phyloP scores from a whole-genome alignment of 1,284 basidiomycete genomes.

The Coniophora puteana region DNA sequence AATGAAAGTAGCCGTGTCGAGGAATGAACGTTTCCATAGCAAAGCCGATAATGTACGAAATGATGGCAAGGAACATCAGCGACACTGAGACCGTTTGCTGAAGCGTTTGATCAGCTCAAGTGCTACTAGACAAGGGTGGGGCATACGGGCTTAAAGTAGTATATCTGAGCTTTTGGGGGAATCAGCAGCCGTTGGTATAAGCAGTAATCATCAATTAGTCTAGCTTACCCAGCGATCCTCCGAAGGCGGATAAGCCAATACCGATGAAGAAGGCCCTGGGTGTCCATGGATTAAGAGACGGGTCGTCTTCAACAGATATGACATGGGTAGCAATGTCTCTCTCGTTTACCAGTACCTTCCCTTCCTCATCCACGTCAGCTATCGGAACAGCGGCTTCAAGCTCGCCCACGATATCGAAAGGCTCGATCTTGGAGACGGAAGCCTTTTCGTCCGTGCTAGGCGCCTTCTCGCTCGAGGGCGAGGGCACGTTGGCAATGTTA shows the following conservation, averaged over 20 bases:
- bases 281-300: constrained; percentile 53
- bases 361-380: constrained; percentile 14
- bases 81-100: constrained; percentile 49
- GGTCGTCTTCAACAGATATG: constrained; percentile 53
- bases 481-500: no score
- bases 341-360: constrained; percentile 36
- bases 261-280: constrained; percentile 59
- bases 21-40: constrained; percentile 44
- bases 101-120: background rate
- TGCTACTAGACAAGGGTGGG: background rate
- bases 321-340: constrained; percentile 50
- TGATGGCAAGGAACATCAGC: constrained; percentile 47
- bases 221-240: constrained; percentile 41
- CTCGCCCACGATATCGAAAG: constrained; percentile 23
- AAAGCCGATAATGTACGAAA: constrained; percentile 38
- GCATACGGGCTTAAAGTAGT: constrained; percentile 55
- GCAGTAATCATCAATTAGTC: background rate
- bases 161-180: constrained; percentile 47
- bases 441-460: constrained; percentile 30
- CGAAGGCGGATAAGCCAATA: constrained; percentile 56
- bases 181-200: background rate
- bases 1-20: constrained; percentile 41
- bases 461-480: constrained; percentile 17
- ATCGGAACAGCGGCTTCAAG: constrained; percentile 26
- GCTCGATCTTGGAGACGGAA: constrained; percentile 9